Conservation (phyloP, 805 yeast genomes). For the Kuraishia capsulata region DNA sequence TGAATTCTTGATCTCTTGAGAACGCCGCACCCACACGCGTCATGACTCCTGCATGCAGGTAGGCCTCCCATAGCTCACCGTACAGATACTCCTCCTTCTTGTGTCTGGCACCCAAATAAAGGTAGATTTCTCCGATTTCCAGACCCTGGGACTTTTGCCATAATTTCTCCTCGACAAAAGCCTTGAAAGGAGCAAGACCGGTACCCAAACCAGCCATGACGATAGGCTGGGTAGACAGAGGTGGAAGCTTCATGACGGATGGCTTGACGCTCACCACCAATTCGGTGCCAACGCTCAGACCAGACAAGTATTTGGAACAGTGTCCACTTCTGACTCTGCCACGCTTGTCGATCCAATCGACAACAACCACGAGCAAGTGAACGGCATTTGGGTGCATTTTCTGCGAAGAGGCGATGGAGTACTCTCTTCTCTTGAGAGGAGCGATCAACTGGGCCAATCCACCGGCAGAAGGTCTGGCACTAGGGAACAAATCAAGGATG, state of each 20-base stretch:
- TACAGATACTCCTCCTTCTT: conserved; percentile 90
- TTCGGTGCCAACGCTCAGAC: conserved; percentile 71
- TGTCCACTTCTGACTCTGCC: conserved; percentile 90
- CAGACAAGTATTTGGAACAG: conserved; percentile 84
- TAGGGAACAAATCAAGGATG: conserved; percentile 65
- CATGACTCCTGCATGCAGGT: conserved; percentile 81
- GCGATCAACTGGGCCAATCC: conserved; percentile 69
- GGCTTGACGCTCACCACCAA: conserved; percentile 93
- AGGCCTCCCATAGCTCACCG: conserved; percentile 97
- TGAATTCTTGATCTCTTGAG: conserved; percentile 93
- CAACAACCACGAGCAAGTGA: conserved; percentile 87
- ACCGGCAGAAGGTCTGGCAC: conserved; percentile 68
- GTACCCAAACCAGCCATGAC: conserved; percentile 98
- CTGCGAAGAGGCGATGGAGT: conserved; percentile 95
- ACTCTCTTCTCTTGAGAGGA: conserved; percentile 92
- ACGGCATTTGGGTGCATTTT: conserved; percentile 85
- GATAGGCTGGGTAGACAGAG: conserved; percentile 78
- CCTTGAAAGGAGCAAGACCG: conserved; percentile 97
- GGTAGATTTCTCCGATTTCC: conserved; percentile 80
- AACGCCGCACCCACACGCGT: conserved; percentile 97
- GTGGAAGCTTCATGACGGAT: conserved; percentile 93
- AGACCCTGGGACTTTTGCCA: conserved; percentile 88
- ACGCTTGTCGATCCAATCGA: conserved; percentile 84
- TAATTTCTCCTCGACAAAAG: conserved; percentile 89
- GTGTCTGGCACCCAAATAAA: conserved; percentile 92